Evolutionary conservation across 148 eudicot species (phyloP).

Genomic region (Silene latifolia): DNA sequence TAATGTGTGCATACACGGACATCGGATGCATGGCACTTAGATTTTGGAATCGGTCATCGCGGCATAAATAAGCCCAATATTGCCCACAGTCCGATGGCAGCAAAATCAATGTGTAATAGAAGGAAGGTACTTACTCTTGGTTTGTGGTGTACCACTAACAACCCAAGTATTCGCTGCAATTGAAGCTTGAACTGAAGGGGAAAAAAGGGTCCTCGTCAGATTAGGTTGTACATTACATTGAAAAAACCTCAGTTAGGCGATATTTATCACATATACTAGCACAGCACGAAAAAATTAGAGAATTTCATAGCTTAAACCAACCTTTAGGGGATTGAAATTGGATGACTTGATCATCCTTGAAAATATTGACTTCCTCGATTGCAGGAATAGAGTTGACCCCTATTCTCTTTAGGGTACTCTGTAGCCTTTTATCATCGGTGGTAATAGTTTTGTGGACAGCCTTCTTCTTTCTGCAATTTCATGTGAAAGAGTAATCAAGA

Average conservation of each 20-base stretch:
- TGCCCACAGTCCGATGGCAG: not conserved
- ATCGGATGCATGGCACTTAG: no score
- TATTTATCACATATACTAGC: not conserved
- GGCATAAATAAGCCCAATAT: not conserved
- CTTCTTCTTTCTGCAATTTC: conserved; percentile 77
- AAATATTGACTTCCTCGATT: conserved; percentile 87
- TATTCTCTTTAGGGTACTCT: conserved; percentile 83
- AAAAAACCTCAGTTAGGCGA: not conserved
- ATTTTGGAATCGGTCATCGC: no score
- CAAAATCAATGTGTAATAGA: not conserved
- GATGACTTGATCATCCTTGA: conserved; percentile 83
- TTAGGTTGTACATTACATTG: not conserved
- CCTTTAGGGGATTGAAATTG: conserved; percentile 85
- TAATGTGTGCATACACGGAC: not conserved
- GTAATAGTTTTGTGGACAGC: conserved; percentile 88
- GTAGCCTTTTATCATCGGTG: conserved; percentile 88
- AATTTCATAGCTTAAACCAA: conserved; percentile 11
- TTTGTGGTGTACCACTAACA: conserved; percentile 90
- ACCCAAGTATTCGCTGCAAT: conserved; percentile 94
- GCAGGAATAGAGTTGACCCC: conserved; percentile 82
- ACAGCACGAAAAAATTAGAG: not conserved
- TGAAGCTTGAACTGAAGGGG: conserved; percentile 82
- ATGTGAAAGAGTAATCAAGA: not conserved
- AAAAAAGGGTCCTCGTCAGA: not conserved
- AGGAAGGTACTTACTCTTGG: conserved; percentile 54